phyloP scores from a whole-genome alignment of 352 stramenopile species.

The Phytophthora sansomeana region DNA sequence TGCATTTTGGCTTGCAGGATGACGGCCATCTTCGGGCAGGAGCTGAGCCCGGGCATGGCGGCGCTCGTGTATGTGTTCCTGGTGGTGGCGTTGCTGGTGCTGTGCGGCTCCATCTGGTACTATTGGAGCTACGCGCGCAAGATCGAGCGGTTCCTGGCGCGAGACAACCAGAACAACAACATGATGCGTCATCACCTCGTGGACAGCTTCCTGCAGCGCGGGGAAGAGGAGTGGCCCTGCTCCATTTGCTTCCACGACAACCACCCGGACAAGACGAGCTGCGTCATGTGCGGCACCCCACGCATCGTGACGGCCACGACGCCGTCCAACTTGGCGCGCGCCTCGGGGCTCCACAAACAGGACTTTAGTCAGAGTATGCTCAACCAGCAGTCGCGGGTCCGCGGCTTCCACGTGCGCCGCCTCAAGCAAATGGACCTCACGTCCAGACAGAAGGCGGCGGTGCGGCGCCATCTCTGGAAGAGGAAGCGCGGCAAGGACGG shows the following conservation, averaged over 20 bases:
- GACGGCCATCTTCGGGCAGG: slow-evolving; percentile 84
- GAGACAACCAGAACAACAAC: slow-evolving; percentile 90
- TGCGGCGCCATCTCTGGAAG: slow-evolving; percentile 81
- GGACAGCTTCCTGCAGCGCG: slow-evolving; percentile 83
- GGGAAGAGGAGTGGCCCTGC: slow-evolving; percentile 85
- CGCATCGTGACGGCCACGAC: slow-evolving; percentile 64
- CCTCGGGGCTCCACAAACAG: slow-evolving; percentile 75
- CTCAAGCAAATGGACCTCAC: slow-evolving; percentile 90
- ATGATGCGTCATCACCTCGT: slow-evolving; percentile 90
- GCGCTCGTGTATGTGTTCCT: slow-evolving; percentile 84
- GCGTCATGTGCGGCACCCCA: slow-evolving; percentile 87
- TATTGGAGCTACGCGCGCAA: slow-evolving; percentile 91
- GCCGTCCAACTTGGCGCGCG: slow-evolving; percentile 66
- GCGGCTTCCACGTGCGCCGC: slow-evolving; percentile 84
- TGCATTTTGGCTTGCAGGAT: slow-evolving; percentile 33
- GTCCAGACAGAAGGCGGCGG: slow-evolving; percentile 77
- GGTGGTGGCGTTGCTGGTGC: slow-evolving; percentile 68
- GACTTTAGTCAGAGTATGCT: slow-evolving; percentile 77
- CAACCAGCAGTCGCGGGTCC: slow-evolving; percentile 83
- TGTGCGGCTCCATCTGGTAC: slow-evolving; percentile 83
- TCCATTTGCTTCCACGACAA: slow-evolving; percentile 92
- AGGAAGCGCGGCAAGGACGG: slow-evolving; percentile 77
- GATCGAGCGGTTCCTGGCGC: slow-evolving; percentile 85
- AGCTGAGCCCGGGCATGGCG: slow-evolving; percentile 72
- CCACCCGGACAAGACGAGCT: slow-evolving; percentile 80